Base-by-base conservation (phyloP, 495 filamentous ascomycete genomes). In the Evansstolkia leycettana region DNA sequence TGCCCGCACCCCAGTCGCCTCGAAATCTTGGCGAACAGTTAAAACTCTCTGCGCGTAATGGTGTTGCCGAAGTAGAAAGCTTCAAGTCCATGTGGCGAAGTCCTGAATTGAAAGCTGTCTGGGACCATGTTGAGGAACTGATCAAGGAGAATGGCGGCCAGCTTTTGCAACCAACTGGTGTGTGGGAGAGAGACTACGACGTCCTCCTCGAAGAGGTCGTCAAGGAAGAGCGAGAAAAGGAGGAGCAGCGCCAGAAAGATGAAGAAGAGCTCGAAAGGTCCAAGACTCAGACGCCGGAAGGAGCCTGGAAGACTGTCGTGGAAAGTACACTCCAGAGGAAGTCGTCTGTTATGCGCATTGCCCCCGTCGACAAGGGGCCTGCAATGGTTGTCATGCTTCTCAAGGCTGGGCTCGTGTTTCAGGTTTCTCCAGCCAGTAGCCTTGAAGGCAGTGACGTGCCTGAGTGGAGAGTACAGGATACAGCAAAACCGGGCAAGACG, bases 171-270 rank as follows among this genome's bases (percentile, higher is more conserved):
- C 52, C 60, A 1, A 52, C 42, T 0, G 56, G 61, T 7, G 49
- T 55, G 30, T 67, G 63, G 63, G 56, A 64, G 20, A 45, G 42
- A n/a, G 58, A 67, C 28, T 67, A 67, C 15, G 56, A 48, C 14
- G 46, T 46, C 1, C 29, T 67, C 16, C 44, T 64, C 7, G 45
- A 53, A n/a, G 53, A 54, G 8, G 41, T 65, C 3, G 17, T 45
- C 12, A 40, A 48, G 19, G 42, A 50, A 6, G 51, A 63, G 31
- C 39, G 49, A 16, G 34, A 31, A 7, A 45, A 49, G 45, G 44
- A 52, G 24, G 49, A 57, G 15, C 37, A 53, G 23, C 42, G 39
- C 8, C 37, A 36, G 33, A 46, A 31, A 13, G 48, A 49, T 8
- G 38, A 57, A 17, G 54, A 58, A 37, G 45, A 55, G 6, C 27